Evolutionary conservation across 1,284 basidiomycete genomes (phyloP), one percentile per base, ranked within the genome.

Genomic region (Phylloporus gajari): DNA sequence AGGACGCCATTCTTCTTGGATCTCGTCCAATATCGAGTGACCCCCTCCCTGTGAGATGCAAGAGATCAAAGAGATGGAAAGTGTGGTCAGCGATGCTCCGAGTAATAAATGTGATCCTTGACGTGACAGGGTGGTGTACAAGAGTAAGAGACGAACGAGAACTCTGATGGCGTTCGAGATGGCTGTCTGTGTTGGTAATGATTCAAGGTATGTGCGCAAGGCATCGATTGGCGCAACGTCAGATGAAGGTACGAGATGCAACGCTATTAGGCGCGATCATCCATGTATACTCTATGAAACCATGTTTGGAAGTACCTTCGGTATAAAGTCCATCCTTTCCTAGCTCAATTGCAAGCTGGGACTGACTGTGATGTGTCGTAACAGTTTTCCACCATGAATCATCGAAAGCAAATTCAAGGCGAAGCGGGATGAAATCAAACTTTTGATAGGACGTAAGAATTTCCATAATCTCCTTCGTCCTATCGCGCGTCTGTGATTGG

Each of bases 31-130:
- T 15, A 97, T 86, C 4, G 89, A 86, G 83, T 93, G 95, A 0
- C 95, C 95, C 4, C 91, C 90, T n/a, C 95, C 95, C 76, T 92
- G 90, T 0, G 94, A 89, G 65, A 96, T 91, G 15, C 89, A 90
- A 3, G 92, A 90, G 71, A 96, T 93, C 53, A 96, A 84, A 19
- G 91, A 89, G 65, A 96, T 88, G 0, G 95, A 95, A 25, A 96
- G 87, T 0, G 93, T 91, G 0, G 95, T 96, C 23, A 95, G 86
- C 2, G 92, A 94, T 32, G 94, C 93, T 70, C 95, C 95, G n/a
- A 95, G 86, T 9, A 96, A 84, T 15, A 96, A 84, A 79, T 96
- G 94, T 0, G 94, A 94, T 63, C 92, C 91, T 17, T 83, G 80
- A 7, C 87, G 88, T 2, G 88, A 85, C 30, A 83, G 80, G 2